Evolutionary conservation across 345 rosid genomes (phyloP).

Genomic region (Murraya paniculata): DNA sequence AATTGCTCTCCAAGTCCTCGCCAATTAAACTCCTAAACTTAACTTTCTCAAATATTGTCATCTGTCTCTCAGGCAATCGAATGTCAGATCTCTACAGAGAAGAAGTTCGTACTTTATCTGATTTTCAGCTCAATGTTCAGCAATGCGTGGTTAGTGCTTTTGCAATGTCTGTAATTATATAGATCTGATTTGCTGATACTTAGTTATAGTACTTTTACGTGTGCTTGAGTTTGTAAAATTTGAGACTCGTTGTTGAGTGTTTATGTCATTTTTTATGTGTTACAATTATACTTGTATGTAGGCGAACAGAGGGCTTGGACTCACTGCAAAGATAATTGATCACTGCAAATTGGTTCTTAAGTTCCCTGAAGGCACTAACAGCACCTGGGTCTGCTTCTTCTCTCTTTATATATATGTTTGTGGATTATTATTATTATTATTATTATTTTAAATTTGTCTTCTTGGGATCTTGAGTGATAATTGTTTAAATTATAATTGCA

Average conservation of each 20-base stretch:
- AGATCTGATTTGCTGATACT: slow-evolving; percentile 3
- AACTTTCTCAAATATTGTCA: too few relatives aligned
- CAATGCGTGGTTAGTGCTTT: slow-evolving; percentile 84
- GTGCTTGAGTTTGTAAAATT: neutral
- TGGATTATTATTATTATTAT: neutral
- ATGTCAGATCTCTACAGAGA: slow-evolving; percentile 5
- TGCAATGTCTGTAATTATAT: neutral
- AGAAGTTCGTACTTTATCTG: slow-evolving; percentile 49
- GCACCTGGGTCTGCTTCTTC: slow-evolving; percentile 72
- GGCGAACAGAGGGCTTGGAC: slow-evolving; percentile 92
- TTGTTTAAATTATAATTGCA: slow-evolving; percentile 32
- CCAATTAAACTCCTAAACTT: neutral
- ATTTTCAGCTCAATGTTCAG: slow-evolving; percentile 69
- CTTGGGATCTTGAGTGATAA: slow-evolving; percentile 1
- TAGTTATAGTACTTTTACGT: neutral
- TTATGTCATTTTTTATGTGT: neutral
- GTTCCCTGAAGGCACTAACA: slow-evolving; percentile 93
- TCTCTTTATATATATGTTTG: slow-evolving; percentile 1
- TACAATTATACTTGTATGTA: slow-evolving; percentile 23
- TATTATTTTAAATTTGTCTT: neutral
- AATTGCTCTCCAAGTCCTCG: neutral
- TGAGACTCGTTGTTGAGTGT: neutral
- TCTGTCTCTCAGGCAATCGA: slow-evolving; percentile 33
- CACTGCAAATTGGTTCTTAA: slow-evolving; percentile 80
- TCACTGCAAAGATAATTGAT: slow-evolving; percentile 62